Percentiles rank a stretch among this genome's conserved stretches.
Evolutionary conservation across 805 yeast genomes (phyloP).

Genomic region (Kregervanrija delftensis): DNA sequence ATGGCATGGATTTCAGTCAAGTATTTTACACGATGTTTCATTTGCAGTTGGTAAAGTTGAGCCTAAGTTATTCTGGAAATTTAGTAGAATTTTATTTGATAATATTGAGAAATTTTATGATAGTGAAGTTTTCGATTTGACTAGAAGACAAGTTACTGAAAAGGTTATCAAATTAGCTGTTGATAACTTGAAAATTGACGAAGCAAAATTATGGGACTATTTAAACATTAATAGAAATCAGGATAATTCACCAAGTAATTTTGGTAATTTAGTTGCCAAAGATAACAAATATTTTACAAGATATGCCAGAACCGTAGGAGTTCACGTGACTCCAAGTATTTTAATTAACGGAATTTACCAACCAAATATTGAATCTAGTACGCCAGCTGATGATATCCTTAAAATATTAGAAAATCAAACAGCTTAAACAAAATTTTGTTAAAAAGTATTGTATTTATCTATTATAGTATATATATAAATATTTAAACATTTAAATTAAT

Average conservation of each 20-base stretch:
- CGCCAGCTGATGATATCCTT: conserved; percentile 39
- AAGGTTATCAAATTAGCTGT: conserved; percentile 45
- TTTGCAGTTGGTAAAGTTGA: conserved; percentile 57
- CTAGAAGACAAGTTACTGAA: conserved; percentile 50
- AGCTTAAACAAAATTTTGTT: not conserved
- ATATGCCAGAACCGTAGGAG: conserved; percentile 67
- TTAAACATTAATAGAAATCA: conserved; percentile 26
- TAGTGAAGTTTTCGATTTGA: conserved; percentile 43
- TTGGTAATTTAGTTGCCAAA: conserved; percentile 49
- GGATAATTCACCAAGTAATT: conserved; percentile 34
- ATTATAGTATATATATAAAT: not conserved
- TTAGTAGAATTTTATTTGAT: conserved; percentile 49
- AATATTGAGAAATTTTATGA: conserved; percentile 55
- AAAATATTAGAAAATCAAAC: conserved; percentile 29
- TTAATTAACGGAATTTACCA: conserved; percentile 60
- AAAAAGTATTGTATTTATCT: not conserved
- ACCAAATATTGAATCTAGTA: conserved; percentile 54
- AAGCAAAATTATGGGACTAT: conserved; percentile 25
- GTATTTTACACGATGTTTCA: conserved; percentile 61
- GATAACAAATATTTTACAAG: conserved; percentile 72
- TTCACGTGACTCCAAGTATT: conserved; percentile 83
- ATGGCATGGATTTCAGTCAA: conserved; percentile 73
- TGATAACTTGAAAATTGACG: conserved; percentile 26
- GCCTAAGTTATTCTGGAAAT: conserved; percentile 51
- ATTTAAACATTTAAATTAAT: conserved; percentile 56